phyloP scores from a whole-genome alignment of 176 grass and related monocot genomes.

The Elaeis guineensis region DNA sequence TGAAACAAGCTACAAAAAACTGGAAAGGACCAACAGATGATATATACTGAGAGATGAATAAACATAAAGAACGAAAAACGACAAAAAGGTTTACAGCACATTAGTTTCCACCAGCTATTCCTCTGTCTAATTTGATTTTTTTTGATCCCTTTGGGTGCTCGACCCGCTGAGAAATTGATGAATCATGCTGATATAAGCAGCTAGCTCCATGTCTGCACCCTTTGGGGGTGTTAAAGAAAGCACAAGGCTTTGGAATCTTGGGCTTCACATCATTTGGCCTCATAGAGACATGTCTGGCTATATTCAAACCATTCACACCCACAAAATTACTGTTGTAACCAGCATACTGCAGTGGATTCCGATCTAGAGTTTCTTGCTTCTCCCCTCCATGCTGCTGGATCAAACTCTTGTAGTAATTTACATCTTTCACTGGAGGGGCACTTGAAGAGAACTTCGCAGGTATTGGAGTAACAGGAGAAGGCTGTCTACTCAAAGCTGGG shows the following conservation, averaged over 20 bases:
- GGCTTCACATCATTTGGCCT: constrained; percentile 32
- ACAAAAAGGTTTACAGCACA: neutral
- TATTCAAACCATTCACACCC: constrained; percentile 19
- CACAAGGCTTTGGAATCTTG: constrained; percentile 63
- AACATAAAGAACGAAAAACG: neutral
- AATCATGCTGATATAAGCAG: constrained; percentile 76
- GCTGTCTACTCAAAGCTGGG: constrained; percentile 11
- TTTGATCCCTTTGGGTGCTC: constrained; percentile 59
- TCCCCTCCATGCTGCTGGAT: constrained; percentile 90
- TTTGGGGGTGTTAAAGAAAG: constrained; percentile 65
- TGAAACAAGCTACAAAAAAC: constrained; percentile 10
- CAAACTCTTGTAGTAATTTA: constrained; percentile 65
- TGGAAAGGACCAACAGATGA: neutral
- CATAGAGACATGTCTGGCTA: constrained; percentile 12
- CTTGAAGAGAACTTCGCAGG: neutral
- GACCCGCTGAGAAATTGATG: constrained; percentile 25
- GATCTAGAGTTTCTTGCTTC: constrained; percentile 35
- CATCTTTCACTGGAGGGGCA: constrained; percentile 23
- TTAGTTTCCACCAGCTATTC: constrained; percentile 50
- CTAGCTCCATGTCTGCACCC: constrained; percentile 72
- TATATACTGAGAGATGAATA: constrained; percentile 1
- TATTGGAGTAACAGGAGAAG: constrained; percentile 14
- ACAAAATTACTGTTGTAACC: constrained; percentile 24
- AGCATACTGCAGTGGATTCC: constrained; percentile 28
- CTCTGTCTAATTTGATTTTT: constrained; percentile 77